Evolutionary conservation across 1,284 basidiomycete species (phyloP).

Genomic region (Leccinum fallax): DNA sequence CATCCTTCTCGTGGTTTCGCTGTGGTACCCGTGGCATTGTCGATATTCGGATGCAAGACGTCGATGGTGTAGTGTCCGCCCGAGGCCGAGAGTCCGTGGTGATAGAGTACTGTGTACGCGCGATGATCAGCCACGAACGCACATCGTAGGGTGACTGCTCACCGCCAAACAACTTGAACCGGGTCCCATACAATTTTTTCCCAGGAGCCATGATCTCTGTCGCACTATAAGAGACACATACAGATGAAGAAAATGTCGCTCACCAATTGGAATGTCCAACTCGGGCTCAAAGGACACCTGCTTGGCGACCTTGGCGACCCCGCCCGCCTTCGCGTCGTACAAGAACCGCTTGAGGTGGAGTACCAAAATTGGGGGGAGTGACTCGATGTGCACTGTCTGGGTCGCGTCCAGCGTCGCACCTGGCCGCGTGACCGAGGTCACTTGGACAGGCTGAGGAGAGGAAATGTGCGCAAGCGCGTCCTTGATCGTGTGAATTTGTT

Average conservation of each 20-base stretch:
- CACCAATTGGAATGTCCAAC: conserved; percentile 74
- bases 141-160: conserved; percentile 25
- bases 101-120: conserved; percentile 74
- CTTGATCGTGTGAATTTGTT: conserved; percentile 76
- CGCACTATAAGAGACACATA: not conserved
- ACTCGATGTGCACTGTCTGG: conserved; percentile 88
- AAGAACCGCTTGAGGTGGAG: conserved; percentile 94
- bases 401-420: conserved; percentile 76
- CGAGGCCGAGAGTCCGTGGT: conserved; percentile 88
- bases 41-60: conserved; percentile 79
- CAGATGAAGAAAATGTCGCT: conserved; percentile 24
- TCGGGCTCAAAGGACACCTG: conserved; percentile 79
- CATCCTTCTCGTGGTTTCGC: conserved; percentile 60
- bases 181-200: conserved; percentile 52
- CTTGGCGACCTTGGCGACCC: conserved; percentile 87
- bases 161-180: conserved; percentile 90
- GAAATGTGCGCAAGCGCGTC: conserved; percentile 85
- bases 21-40: conserved; percentile 36
- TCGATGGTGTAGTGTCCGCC: conserved; percentile 98
- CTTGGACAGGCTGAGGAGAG: conserved; percentile 81
- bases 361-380: conserved; percentile 84
- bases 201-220: conserved; percentile 69
- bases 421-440: conserved; percentile 57
- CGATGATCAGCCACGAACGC: not conserved
- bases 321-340: conserved; percentile 80